Percentiles rank a stretch among this genome's conserved stretches.
These are phyloP conservation scores for Eleusine indica DNA, from an alignment of 176 grass and related monocot species.

Conservation along the genomic window DNA sequence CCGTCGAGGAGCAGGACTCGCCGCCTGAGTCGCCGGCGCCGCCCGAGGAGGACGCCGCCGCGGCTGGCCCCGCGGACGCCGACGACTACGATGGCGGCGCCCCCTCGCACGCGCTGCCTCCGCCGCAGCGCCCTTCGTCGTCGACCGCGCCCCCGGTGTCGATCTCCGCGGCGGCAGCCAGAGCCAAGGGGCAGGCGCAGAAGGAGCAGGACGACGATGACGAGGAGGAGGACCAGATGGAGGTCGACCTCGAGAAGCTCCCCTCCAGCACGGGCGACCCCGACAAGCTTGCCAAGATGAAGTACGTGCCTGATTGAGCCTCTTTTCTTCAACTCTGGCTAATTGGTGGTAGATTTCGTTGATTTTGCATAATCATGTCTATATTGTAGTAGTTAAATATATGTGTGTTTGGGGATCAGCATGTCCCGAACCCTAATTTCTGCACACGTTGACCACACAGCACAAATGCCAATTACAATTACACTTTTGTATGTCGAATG, in stretches of 20 bases:
- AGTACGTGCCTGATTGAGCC: conserved; percentile 49
- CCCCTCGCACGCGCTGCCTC: conserved; percentile 25
- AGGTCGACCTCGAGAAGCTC: conserved; percentile 88
- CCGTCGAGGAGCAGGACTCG: conserved; percentile 91
- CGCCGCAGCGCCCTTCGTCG: conserved; percentile 27
- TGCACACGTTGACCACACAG: background rate
- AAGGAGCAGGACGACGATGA: conserved; percentile 86
- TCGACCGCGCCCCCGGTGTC: conserved; percentile 23
- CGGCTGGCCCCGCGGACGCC: background rate
- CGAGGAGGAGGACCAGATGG: conserved; percentile 95
- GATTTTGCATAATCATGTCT: background rate
- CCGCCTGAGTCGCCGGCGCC: conserved; percentile 68
- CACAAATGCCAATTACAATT: background rate
- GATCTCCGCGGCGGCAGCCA: conserved; percentile 24
- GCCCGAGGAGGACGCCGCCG: conserved; percentile 47
- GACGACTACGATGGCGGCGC: conserved; percentile 47
- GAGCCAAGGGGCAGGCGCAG: conserved; percentile 40
- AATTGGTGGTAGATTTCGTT: background rate
- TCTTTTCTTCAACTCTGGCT: background rate
- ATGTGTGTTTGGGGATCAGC: background rate
- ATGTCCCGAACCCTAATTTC: conserved; percentile 5
- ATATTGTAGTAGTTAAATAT: background rate
- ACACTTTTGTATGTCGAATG: background rate
- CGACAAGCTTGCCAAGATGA: conserved; percentile 95
- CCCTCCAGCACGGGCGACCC: conserved; percentile 76